phyloP scores from a whole-genome alignment of 164 flowering plant species.

The Nymphaea colorata region DNA sequence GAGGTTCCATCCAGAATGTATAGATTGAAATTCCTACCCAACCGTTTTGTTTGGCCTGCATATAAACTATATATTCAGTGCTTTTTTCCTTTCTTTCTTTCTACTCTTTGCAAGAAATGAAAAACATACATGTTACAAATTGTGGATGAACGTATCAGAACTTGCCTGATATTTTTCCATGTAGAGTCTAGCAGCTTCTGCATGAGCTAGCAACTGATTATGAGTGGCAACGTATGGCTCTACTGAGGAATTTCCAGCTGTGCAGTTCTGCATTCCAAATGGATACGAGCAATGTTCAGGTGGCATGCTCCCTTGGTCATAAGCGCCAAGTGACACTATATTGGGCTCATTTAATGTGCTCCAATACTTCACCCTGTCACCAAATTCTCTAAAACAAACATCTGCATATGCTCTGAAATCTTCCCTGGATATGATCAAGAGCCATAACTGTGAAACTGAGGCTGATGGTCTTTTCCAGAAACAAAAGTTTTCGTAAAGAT shows the following conservation, averaged over 20 bases:
- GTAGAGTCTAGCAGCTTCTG: constrained; percentile 8
- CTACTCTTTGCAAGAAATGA: too few species aligned
- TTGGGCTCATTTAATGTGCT: constrained; percentile 11
- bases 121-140: too few species aligned
- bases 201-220: constrained; percentile 8
- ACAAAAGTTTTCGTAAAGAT: neutral
- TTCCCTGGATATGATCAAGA: constrained; percentile 4
- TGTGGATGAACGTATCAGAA: too few species aligned
- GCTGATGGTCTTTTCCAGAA: neutral
- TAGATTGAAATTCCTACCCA: constrained; percentile 8
- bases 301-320: constrained; percentile 7
- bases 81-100: too few species aligned
- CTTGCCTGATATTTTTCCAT: constrained; percentile 13
- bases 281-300: constrained; percentile 8
- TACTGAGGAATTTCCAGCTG: constrained; percentile 7
- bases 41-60: constrained; percentile 10
- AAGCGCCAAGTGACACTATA: constrained; percentile 1
- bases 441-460: neutral
- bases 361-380: constrained; percentile 8
- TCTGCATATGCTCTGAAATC: constrained; percentile 11
- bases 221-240: constrained; percentile 11
- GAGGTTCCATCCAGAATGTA: constrained; percentile 8
- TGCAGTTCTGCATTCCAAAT: neutral
- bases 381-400: constrained; percentile 9
- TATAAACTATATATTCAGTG: neutral